A percentile compares a stretch with the other conserved stretches of the same genome.
phyloP scores from a whole-genome alignment of 345 rosid genomes.

The Syzygium jambos region DNA sequence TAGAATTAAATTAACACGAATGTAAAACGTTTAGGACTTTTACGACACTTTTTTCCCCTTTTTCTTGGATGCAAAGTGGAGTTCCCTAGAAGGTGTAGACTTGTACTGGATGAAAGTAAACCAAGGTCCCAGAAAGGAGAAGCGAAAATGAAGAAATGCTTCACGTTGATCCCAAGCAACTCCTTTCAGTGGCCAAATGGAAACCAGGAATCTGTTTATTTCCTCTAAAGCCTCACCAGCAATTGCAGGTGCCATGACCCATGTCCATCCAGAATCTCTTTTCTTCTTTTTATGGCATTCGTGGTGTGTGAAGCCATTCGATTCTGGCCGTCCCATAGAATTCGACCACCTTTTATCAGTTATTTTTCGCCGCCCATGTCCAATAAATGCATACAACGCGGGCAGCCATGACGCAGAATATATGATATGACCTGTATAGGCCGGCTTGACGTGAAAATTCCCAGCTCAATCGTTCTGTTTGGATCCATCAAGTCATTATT shows the following conservation, averaged over 20 bases:
- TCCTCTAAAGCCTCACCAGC: neutral
- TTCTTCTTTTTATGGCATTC: neutral
- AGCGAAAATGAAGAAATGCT: neutral
- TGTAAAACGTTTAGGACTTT: too few relatives aligned
- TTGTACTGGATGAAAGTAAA: neutral
- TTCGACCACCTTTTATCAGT: neutral
- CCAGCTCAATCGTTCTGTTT: neutral
- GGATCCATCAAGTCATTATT: neutral
- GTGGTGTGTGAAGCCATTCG: neutral
- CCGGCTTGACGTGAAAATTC: neutral
- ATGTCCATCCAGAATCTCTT: neutral
- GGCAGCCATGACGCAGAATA: neutral
- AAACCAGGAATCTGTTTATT: neutral
- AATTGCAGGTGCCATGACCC: neutral
- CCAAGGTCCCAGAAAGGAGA: neutral
- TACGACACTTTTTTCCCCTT: too few relatives aligned
- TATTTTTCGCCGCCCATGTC: neutral
- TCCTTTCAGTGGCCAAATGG: neutral
- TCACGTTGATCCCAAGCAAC: neutral
- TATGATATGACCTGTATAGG: neutral
- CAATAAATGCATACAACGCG: neutral
- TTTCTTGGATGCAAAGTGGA: neutral
- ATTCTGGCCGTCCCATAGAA: neutral
- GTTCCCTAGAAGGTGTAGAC: neutral
- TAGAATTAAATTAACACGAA: too few relatives aligned